phyloP scores from a whole-genome alignment of 371 early-diverging fungal genomes.

The Dichotomocladium elegans region DNA sequence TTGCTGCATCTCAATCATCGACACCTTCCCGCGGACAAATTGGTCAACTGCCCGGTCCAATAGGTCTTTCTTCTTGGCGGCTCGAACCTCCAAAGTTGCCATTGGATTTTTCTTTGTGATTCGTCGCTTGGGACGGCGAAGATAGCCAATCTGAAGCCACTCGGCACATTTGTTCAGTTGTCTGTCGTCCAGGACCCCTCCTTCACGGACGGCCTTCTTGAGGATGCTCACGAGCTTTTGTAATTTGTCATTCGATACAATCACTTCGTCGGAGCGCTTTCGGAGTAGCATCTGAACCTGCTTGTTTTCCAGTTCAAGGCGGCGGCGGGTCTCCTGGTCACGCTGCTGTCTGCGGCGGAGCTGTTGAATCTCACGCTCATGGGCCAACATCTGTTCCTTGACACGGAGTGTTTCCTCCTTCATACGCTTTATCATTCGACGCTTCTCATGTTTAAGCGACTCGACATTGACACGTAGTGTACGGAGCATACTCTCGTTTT shows the following conservation, averaged over 20 bases:
- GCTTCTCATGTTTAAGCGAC: conserved; percentile 67
- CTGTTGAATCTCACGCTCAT: conserved; percentile 71
- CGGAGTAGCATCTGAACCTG: conserved; percentile 50
- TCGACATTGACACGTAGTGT: conserved; percentile 53
- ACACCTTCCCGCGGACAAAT: conserved; percentile 43
- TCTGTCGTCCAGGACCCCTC: conserved; percentile 34
- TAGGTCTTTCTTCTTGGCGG: conserved; percentile 49
- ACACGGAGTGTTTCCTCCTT: conserved; percentile 68
- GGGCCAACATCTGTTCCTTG: conserved; percentile 58
- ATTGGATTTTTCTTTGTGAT: conserved; percentile 2
- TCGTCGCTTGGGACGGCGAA: conserved; percentile 4
- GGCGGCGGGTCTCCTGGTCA: conserved; percentile 62
- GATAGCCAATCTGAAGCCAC: conserved; percentile 21
- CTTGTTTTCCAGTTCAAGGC: conserved; percentile 63
- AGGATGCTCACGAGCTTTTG: conserved; percentile 43
- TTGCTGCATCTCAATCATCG: conserved; percentile 36
- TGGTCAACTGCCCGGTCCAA: conserved; percentile 51
- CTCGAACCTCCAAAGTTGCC: conserved; percentile 26
- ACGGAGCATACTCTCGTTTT: conserved; percentile 50
- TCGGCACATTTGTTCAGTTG: conserved; percentile 20
- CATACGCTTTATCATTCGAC: conserved; percentile 75
- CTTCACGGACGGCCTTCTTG: conserved; percentile 37
- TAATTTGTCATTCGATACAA: conserved; percentile 52
- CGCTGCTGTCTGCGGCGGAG: conserved; percentile 61
- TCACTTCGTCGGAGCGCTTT: conserved; percentile 49